Conservation (phyloP, 2,329 filamentous ascomycete genomes). For the Botrytis aclada region DNA sequence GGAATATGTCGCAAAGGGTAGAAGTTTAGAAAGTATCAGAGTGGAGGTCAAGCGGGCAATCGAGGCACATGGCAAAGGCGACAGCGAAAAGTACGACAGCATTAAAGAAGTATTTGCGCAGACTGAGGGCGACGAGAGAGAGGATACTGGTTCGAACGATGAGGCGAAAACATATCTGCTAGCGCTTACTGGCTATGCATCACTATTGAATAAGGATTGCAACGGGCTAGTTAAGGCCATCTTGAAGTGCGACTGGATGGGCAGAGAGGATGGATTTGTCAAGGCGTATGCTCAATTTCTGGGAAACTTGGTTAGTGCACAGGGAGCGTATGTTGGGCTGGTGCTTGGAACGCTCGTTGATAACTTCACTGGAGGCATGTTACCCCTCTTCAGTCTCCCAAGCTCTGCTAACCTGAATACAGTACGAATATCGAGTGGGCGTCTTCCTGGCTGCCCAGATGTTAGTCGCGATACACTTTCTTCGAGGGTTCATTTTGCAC, state of each 20-base stretch:
- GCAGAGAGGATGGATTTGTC: conserved; percentile 62
- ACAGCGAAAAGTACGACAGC: conserved; percentile 59
- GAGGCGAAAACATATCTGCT: conserved; percentile 57
- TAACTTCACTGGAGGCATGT: conserved; percentile 61
- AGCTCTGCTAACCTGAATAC: conserved; percentile 41
- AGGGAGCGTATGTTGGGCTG: conserved; percentile 71
- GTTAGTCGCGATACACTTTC: conserved; percentile 60
- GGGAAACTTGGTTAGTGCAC: conserved; percentile 73
- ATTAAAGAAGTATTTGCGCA: conserved; percentile 54
- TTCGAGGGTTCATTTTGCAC: conserved; percentile 68
- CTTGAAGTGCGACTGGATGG: conserved; percentile 62
- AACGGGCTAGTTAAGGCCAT: conserved; percentile 57
- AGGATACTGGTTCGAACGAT: conserved; percentile 33
- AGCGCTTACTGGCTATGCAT: conserved; percentile 59
- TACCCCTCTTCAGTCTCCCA: conserved; percentile 6
- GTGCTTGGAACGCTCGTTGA: conserved; percentile 79
- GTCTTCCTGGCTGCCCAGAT: conserved; percentile 52
- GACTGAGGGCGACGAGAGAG: conserved; percentile 21
- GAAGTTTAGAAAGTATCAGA: conserved; percentile 32
- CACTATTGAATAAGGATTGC: conserved; percentile 58
- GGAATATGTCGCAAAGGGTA: conserved; percentile 29
- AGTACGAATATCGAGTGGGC: conserved; percentile 41
- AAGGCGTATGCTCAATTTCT: conserved; percentile 67
- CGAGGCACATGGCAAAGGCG: conserved; percentile 54
- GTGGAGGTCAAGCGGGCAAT: conserved; percentile 42